phyloP scores from a whole-genome alignment of 257 asterid species.

The Haberlea rhodopensis region DNA sequence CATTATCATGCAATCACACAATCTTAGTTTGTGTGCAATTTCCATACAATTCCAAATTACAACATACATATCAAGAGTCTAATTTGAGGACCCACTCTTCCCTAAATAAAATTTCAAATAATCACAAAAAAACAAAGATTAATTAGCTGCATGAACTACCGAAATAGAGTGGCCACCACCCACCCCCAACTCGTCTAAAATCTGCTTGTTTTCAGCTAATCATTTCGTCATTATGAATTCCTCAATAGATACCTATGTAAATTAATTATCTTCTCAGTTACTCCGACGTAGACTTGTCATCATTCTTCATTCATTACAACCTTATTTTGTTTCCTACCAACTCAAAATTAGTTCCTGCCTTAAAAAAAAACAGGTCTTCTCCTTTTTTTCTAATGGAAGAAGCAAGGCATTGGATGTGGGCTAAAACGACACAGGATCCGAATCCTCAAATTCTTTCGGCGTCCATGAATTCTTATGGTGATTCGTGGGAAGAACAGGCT shows the following conservation, averaged over 20 bases:
- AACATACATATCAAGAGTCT: constrained; percentile 23
- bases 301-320: constrained; percentile 20
- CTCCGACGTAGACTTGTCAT: constrained; percentile 33
- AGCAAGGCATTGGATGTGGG: constrained; percentile 66
- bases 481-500: constrained; percentile 96
- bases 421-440: constrained; percentile 48
- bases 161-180: constrained; percentile 56
- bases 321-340: constrained; percentile 1
- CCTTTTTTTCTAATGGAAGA: constrained; percentile 63
- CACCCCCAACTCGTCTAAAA: constrained; percentile 36
- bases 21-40: constrained; percentile 43
- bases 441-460: constrained; percentile 25
- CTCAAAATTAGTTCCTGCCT: constrained; percentile 1
- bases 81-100: constrained; percentile 32
- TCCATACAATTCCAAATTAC: constrained; percentile 23
- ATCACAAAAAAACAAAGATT: constrained; percentile 26
- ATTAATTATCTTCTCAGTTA: constrained; percentile 27
- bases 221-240: constrained; percentile 29
- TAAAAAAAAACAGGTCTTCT: constrained; percentile 16
- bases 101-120: constrained; percentile 9
- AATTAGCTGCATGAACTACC: constrained; percentile 64
- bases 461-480: constrained; percentile 33
- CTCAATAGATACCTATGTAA: constrained; percentile 29
- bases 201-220: constrained; percentile 33
- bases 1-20: constrained; percentile 34